These are phyloP conservation scores for Candida qinlingensis DNA, from an alignment of 805 yeast species.

Conservation along the genomic window DNA sequence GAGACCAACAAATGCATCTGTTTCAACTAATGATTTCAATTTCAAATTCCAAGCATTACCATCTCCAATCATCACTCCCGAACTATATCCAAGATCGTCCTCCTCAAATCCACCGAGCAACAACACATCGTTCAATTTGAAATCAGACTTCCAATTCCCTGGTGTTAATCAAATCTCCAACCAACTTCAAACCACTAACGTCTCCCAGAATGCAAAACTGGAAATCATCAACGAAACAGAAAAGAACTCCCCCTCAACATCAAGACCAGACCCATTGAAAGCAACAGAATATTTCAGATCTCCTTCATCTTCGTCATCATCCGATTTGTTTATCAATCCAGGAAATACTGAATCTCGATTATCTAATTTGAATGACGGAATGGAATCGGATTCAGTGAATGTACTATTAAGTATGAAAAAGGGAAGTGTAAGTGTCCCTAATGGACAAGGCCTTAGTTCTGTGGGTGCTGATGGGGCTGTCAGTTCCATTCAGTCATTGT, in stretches of 20 bases:
- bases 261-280: neutral
- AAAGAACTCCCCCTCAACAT: neutral
- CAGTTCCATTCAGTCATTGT: slow-evolving; percentile 20
- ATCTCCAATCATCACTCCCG: slow-evolving; percentile 25
- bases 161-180: neutral
- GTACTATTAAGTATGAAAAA: slow-evolving; percentile 20
- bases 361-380: neutral
- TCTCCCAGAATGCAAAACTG: neutral
- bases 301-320: neutral
- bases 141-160: slow-evolving; percentile 20
- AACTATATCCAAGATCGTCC: slow-evolving; percentile 11
- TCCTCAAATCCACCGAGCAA: slow-evolving; percentile 1
- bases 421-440: slow-evolving; percentile 1
- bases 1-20: neutral
- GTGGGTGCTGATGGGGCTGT: slow-evolving; percentile 5
- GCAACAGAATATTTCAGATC: too few species aligned
- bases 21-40: neutral
- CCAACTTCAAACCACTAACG: neutral
- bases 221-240: neutral
- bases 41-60: slow-evolving; percentile 17
- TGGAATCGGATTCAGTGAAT: slow-evolving; percentile 14
- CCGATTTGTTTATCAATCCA: slow-evolving; percentile 5
- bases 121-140: slow-evolving; percentile 4
- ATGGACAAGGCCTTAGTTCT: neutral
- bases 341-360: slow-evolving; percentile 2